phyloP scores from a whole-genome alignment of 257 asterid species.

The Forsythia viridissima region DNA sequence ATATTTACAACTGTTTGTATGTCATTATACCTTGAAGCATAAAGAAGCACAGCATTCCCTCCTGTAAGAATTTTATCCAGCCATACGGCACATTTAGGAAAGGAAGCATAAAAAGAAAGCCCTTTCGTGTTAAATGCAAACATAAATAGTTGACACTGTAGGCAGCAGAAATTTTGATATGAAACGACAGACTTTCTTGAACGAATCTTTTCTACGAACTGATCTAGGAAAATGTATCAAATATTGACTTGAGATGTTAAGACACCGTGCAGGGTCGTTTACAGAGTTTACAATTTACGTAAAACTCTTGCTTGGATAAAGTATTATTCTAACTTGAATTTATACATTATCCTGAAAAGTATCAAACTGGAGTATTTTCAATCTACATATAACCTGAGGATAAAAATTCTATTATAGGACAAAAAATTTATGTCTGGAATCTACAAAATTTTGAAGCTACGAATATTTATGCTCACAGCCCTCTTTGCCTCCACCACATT shows the following conservation, averaged over 20 bases:
- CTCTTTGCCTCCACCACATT: neutral
- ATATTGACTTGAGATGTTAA: no score
- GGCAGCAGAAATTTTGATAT: neutral
- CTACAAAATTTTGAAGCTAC: neutral
- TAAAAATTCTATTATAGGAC: no score
- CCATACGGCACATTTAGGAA: conserved; percentile 7
- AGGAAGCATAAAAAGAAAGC: neutral
- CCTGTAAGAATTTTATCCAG: conserved; percentile 44
- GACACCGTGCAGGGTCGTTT: no score
- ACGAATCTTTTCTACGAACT: no score
- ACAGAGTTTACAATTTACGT: no score
- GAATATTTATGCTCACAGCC: neutral
- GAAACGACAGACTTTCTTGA: no score
- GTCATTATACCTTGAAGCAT: conserved; percentile 65
- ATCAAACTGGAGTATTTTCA: no score
- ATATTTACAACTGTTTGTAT: conserved; percentile 58
- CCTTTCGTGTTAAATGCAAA: neutral
- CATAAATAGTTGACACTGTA: neutral
- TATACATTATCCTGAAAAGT: neutral
- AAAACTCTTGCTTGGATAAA: neutral
- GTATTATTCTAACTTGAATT: neutral
- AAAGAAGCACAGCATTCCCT: conserved; percentile 86
- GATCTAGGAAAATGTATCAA: no score
- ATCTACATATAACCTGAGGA: neutral
- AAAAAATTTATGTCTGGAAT: no score